Base-by-base conservation (phyloP, 208 protist species). In the Herpetomonas tarakana region DNA sequence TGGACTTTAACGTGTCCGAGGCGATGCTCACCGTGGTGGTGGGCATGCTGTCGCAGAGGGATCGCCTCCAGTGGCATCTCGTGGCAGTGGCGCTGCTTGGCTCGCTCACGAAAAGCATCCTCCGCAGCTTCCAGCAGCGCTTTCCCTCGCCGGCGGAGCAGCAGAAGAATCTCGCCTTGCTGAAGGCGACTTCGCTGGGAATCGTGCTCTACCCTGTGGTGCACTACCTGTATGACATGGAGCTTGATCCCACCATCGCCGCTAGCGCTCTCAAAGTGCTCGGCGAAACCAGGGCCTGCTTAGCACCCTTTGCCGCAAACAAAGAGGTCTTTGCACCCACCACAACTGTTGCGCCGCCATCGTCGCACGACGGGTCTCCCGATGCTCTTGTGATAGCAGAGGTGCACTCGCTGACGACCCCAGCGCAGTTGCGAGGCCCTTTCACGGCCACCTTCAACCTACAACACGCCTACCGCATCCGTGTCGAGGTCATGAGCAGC, bases 191-290 rank as follows among this genome's bases (percentile, higher is more conserved):
- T 14, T 76, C 75, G 11, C 64, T 95, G 58, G 89, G 89, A 2
- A 71, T 85, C n/a, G 81, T 91, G 4, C 60, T 91, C 19, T 92
- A 87, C 54, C 86, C 89, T 16, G 78, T 91, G 30, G 76, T 72
- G 11, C 89, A 95, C 67, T 83, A 85, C 58, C 73, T 95, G 28
- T 71, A 72, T 26, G 74, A 85, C 50, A 68, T 92, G 56, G 63
- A 82, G 7, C 69, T 90, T 31, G 76, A 91, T 39, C 61, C 62
- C 3, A 65, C 69, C 52, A 68, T 88, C 24, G 83, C 78, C 7
- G 58, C 73, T 1, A 70, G 83, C 52, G 69, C 83, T 31, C 70
- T 91, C n/a, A 74, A 64, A 18, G 69, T 86, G 2, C 66, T 95
- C 9, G 83, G 86, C 51, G 75, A 88, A 46, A 85, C 68, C 22